phyloP scores from a whole-genome alignment of 2,329 filamentous ascomycete species.

The Epichloe gansuensis region DNA sequence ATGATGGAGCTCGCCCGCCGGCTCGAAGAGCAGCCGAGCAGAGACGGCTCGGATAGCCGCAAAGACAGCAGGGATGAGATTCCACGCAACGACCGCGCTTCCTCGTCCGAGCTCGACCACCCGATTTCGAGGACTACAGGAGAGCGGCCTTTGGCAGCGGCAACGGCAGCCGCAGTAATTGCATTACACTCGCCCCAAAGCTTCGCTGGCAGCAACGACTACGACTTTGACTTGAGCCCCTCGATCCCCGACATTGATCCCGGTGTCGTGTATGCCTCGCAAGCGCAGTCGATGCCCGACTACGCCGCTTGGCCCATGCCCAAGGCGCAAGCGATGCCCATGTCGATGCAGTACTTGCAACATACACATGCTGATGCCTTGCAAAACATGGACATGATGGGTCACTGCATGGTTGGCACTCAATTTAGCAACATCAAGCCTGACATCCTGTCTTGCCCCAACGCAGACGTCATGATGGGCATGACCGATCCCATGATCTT shows the following conservation, averaged over 20 bases:
- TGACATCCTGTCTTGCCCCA: slow-evolving; percentile 38
- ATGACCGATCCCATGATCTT: slow-evolving; percentile 49
- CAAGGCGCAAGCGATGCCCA: slow-evolving; percentile 14
- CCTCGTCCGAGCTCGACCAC: slow-evolving; percentile 44
- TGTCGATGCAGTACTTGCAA: slow-evolving; percentile 30
- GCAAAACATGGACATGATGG: slow-evolving; percentile 33
- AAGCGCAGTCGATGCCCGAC: slow-evolving; percentile 22
- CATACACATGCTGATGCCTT: slow-evolving; percentile 27
- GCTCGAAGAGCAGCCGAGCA: slow-evolving; percentile 36
- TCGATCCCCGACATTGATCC: slow-evolving; percentile 22
- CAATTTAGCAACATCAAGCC: slow-evolving; percentile 45
- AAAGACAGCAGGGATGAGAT: slow-evolving; percentile 12
- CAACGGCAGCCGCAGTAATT: slow-evolving; percentile 16
- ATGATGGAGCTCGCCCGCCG: slow-evolving; percentile 44
- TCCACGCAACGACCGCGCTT: slow-evolving; percentile 28
- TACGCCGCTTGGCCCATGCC: slow-evolving; percentile 21
- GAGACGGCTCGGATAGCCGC: slow-evolving; percentile 22
- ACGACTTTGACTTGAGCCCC: slow-evolving; percentile 26
- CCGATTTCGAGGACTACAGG: slow-evolving; percentile 44
- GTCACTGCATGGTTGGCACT: slow-evolving; percentile 37
- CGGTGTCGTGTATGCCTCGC: slow-evolving; percentile 22
- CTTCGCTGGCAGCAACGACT: slow-evolving; percentile 28
- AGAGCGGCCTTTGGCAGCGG: slow-evolving; percentile 31
- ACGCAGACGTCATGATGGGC: slow-evolving; percentile 44
- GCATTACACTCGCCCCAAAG: slow-evolving; percentile 40